Percentiles rank a stretch among this genome's conserved stretches.
These are phyloP conservation scores for Komagataea norvegica DNA, from an alignment of 1,139 yeast genomes.

Conservation along the genomic window DNA sequence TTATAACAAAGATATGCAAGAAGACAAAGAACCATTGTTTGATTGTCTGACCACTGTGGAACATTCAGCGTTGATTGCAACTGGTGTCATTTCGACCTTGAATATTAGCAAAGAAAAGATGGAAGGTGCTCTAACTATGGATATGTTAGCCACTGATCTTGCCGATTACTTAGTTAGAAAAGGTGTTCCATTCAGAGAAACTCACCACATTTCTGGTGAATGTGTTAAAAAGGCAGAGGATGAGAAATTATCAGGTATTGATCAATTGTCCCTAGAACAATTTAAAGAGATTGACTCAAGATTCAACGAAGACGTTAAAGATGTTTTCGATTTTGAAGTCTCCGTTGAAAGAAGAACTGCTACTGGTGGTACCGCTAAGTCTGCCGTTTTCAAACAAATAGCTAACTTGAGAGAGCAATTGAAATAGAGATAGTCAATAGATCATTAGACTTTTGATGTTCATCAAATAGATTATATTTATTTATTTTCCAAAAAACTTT, in stretches of 20 bases:
- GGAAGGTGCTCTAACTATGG: conserved; percentile 91
- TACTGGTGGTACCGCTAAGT: conserved; percentile 93
- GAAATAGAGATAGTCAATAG: conserved; percentile 7
- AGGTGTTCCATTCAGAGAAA: conserved; percentile 98
- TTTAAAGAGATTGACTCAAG: conserved; percentile 73
- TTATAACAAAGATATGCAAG: conserved; percentile 97
- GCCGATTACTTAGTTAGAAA: conserved; percentile 96
- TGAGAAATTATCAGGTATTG: conserved; percentile 68
- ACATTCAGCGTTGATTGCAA: conserved; percentile 88
- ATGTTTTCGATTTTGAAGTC: conserved; percentile 83
- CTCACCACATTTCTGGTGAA: conserved; percentile 97
- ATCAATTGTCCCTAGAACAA: conserved; percentile 71
- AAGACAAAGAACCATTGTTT: conserved; percentile 95
- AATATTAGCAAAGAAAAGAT: conserved; percentile 65
- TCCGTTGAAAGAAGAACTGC: conserved; percentile 97
- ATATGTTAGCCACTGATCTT: conserved; percentile 96
- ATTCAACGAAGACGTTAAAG: conserved; percentile 74
- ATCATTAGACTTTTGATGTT: neutral
- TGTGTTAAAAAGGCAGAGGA: conserved; percentile 92
- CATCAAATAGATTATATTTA: neutral
- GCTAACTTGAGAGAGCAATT: conserved; percentile 36
- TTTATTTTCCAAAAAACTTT: conserved; percentile 42
- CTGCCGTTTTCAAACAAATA: conserved; percentile 80
- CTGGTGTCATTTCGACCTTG: conserved; percentile 91
- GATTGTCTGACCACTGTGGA: conserved; percentile 88